Base-by-base conservation (phyloP, 805 yeast species). In the Zygosaccharomyces pseudorouxii region DNA sequence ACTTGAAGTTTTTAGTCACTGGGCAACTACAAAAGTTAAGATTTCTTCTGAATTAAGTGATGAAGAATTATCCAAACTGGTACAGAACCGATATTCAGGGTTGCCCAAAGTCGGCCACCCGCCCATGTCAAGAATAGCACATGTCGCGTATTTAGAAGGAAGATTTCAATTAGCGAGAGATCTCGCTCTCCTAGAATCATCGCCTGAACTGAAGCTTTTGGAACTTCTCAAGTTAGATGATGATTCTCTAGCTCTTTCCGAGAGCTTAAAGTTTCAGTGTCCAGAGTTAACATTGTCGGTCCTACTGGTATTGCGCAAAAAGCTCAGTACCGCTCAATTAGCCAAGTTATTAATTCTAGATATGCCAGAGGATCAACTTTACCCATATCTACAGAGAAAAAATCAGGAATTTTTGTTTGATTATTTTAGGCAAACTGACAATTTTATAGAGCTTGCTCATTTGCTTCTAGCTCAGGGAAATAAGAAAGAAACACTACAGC, bases 11-110 rank as follows among this genome's bases (percentile, higher is more conserved):
- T 85, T 84, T 58, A 72, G 80, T 1, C 77, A 82, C 54, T 93
- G 98, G 98, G 90, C 96, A 4, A 78, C 83, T 50, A 68, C 76
- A 29, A 86, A 87, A 59, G 80, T 90, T 20, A 75, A 73, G 49
- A 67, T 68, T 27, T 82, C 84, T 12, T 58, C 73, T 5, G 76
- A 74, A 25, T 54, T 74, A 16, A 73, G 77, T 1, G 97, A 92
- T 59, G 71, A 73, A 4, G 80, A 79, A 31, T 65, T 92, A 9
- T 77, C 80, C 38, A 61, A 71, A 19, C 56, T 68, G 0, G 71
- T 92, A 0, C 60, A 76, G 5, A 30, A 46, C 4, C 52, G 53
- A 27, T 18, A 46, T 14, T 25, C 29, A 9, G 49, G 25, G n/a
- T 12, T 59, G 12, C 48, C 55, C 2, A 28, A 42, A 12, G 45